Base-by-base conservation (phyloP, 2,329 filamentous ascomycete species). In the Colletotrichum viniferum region DNA sequence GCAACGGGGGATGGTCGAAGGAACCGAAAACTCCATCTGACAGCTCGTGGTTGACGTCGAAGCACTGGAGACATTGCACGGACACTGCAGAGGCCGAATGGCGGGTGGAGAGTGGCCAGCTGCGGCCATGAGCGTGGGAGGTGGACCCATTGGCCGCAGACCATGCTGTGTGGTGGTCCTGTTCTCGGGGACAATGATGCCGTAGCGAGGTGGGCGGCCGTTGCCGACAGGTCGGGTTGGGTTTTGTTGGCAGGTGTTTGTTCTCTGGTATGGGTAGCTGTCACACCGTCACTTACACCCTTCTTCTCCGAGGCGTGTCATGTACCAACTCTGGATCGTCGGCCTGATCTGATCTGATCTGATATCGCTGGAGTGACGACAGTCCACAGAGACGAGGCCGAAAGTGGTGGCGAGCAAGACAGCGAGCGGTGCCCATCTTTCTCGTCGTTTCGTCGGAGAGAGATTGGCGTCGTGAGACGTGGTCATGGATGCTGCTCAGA, bases 321-420 rank as follows among this genome's bases (percentile, higher is more conserved):
- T 43, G 68, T 36, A 28, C 30, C 48, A 34, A 55, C 30, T 72
- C n/a, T 68, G 55, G 69, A 73, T 73, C 69, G 58, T 24, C 69
- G 56, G 14, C 69, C 63, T 73, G 69, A 68, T 73, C 73, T 75
- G 69, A 69, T 67, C 48, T 73, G 69, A 69, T 67, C 56, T 62
- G 34, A 14, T n/a, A 69, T 38, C 18, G 24, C 61, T 48, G 8
- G 55, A 61, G 36, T 62, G 65, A 58, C 48, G 18, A 55, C 67
- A 38, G 36, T 38, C 36, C 16, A 38, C 36, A 61, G 56, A 64
- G 58, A 62, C 30, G 38, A 68, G 63, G 30, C 63, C 73, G 69
- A 73, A 26, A 73, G 73, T 69, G 26, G 60, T 58, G 43, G 69
- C 62, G 69, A 75, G 58, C 21, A 60, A 67, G 69, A 13, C 28